Percentiles rank a stretch among this genome's conserved stretches.
Conservation (phyloP, 352 stramenopile genomes). For the Globisporangium cystogenes region DNA sequence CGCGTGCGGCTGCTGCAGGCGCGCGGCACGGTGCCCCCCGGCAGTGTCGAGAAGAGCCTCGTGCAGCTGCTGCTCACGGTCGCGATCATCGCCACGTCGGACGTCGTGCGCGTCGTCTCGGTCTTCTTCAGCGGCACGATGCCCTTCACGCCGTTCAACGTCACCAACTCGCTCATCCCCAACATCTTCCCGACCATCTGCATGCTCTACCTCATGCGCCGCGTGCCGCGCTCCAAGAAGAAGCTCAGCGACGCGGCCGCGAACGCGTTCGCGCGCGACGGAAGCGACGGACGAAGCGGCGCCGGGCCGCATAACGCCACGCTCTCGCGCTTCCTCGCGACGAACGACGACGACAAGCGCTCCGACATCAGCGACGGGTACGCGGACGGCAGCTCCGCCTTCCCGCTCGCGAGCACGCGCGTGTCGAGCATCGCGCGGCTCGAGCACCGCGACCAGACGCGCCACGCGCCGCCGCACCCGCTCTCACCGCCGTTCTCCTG, state of each 20-base stretch:
- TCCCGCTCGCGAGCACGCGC: slow-evolving; percentile 12
- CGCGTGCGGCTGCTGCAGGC: slow-evolving; percentile 66
- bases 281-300: slow-evolving; percentile 14
- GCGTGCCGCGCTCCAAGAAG: slow-evolving; percentile 26
- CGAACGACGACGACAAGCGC: slow-evolving; percentile 15
- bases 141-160: slow-evolving; percentile 62
- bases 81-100: slow-evolving; percentile 67
- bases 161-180: slow-evolving; percentile 73
- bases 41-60: slow-evolving; percentile 72
- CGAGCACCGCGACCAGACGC: slow-evolving; percentile 13
- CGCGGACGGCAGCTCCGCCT: slow-evolving; percentile 11
- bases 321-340: slow-evolving; percentile 59
- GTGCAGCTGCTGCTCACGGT: slow-evolving; percentile 81
- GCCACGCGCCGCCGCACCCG: neutral
- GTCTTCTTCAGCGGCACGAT: slow-evolving; percentile 41
- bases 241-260: neutral
- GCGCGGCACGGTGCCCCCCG: slow-evolving; percentile 55
- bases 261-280: neutral
- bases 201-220: slow-evolving; percentile 87
- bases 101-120: slow-evolving; percentile 63
- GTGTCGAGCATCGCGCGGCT: slow-evolving; percentile 14
- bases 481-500: slow-evolving; percentile 15
- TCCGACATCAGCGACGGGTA: slow-evolving; percentile 17
- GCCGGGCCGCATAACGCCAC: slow-evolving; percentile 16
- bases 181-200: slow-evolving; percentile 77